A percentile compares a stretch with the other conserved stretches of the same genome.
phyloP scores from a whole-genome alignment of 139 green algal genomes.

The Diplosphaera chodatii region DNA sequence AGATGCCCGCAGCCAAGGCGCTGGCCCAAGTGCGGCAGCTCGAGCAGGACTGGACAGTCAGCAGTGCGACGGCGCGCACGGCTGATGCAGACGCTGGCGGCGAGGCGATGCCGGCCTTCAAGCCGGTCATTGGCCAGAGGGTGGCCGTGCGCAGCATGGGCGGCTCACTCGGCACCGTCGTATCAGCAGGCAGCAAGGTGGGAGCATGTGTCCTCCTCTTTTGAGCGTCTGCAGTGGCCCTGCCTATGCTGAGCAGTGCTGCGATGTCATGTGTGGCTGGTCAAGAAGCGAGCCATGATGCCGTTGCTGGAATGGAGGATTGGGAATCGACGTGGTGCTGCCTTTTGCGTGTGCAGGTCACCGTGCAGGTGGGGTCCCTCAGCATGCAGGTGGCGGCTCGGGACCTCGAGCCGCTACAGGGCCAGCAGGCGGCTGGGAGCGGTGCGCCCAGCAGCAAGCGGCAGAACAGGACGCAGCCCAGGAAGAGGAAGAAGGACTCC shows the following conservation, averaged over 20 bases:
- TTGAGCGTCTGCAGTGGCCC: too few relatives aligned
- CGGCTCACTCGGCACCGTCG: conserved; percentile 15
- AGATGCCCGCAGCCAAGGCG: background rate
- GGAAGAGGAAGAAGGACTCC: background rate
- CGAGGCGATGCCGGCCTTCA: conserved; percentile 8
- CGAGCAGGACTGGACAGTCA: background rate
- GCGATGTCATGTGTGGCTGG: too few relatives aligned
- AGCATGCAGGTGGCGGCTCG: conserved; percentile 15
- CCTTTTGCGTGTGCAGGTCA: conserved; percentile 1
- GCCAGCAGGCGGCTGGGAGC: background rate
- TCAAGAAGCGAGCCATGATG: too few relatives aligned
- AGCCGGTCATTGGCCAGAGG: conserved; percentile 10
- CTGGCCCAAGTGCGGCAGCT: background rate
- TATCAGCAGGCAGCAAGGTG: background rate
- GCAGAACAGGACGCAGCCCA: background rate
- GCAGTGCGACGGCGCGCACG: background rate
- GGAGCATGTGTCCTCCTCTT: too few relatives aligned
- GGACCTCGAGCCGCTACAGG: conserved; percentile 19
- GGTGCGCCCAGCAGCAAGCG: background rate
- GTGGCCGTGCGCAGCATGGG: conserved; percentile 32
- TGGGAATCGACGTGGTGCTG: too few relatives aligned
- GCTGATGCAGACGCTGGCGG: background rate
- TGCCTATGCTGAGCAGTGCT: too few relatives aligned
- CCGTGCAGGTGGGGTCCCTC: conserved; percentile 24
- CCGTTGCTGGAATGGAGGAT: too few relatives aligned